A percentile compares a stretch with the other conserved stretches of the same genome.
phyloP scores from a whole-genome alignment of 768 basidiomycete genomes.

The Boletus subparvulus region DNA sequence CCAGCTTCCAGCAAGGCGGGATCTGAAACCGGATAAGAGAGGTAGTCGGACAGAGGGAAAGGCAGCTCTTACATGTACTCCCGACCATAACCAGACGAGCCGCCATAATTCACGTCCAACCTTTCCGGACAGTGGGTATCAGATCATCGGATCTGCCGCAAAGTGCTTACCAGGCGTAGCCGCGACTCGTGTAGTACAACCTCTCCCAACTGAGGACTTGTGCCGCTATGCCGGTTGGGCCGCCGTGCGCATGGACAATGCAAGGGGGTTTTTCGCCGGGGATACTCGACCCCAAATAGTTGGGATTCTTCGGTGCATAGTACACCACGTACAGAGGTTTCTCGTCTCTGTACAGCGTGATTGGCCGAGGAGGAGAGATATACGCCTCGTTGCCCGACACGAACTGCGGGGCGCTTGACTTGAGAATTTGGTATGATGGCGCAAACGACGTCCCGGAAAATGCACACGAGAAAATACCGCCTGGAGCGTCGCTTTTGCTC shows the following conservation, averaged over 20 bases:
- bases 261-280: constrained; percentile 64
- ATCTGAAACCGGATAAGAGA: constrained; percentile 23
- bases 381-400: constrained; percentile 19
- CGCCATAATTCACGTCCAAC: constrained; percentile 77
- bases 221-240: constrained; percentile 53
- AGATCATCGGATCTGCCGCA: no score
- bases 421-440: constrained; percentile 22
- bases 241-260: constrained; percentile 66
- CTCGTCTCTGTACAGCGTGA: constrained; percentile 39
- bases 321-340: constrained; percentile 59
- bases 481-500: constrained; percentile 32
- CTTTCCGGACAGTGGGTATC: constrained; percentile 28
- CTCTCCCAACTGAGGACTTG: constrained; percentile 53
- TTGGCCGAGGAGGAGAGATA: constrained; percentile 50
- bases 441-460: constrained; percentile 24
- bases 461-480: constrained; percentile 31
- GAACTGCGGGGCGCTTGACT: constrained; percentile 23
- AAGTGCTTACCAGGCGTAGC: constrained; percentile 65
- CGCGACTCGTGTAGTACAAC: constrained; percentile 68
- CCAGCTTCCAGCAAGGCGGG: constrained; percentile 64
- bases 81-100: constrained; percentile 72
- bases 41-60: neutral
- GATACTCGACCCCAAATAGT: constrained; percentile 47
- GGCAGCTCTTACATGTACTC: constrained; percentile 47
- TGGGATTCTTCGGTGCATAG: constrained; percentile 66